A percentile compares a stretch with the other conserved stretches of the same genome.
Conservation (phyloP, 164 flowering plant species). For the Vitis rupestris region DNA sequence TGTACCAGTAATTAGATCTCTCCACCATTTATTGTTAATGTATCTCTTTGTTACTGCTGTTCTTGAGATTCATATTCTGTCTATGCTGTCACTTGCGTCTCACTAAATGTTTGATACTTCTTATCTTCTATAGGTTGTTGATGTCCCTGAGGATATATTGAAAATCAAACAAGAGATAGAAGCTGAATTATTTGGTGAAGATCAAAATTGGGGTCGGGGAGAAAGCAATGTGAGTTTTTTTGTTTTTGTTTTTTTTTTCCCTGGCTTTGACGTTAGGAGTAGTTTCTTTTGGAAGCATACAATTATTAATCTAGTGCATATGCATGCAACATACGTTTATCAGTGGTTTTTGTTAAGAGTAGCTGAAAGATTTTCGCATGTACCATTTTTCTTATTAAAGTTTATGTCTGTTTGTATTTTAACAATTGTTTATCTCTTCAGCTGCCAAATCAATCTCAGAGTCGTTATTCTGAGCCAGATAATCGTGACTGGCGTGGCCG, state of each 20-base stretch:
- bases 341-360: too few species aligned
- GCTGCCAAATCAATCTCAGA: constrained; percentile 50
- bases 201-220: constrained; percentile 69
- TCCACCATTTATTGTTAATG: too few species aligned
- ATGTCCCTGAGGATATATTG: constrained; percentile 60
- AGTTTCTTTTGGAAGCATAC: background rate
- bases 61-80: too few species aligned
- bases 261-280: background rate
- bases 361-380: too few species aligned
- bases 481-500: constrained; percentile 93
- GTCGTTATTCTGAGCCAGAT: constrained; percentile 80
- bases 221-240: constrained; percentile 57
- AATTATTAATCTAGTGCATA: too few species aligned
- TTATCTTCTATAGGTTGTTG: constrained; percentile 36
- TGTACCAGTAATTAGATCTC: too few species aligned
- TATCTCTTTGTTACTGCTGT: too few species aligned
- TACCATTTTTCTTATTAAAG: too few species aligned
- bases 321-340: too few species aligned
- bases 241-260: background rate
- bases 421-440: constrained; percentile 11
- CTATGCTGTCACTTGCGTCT: background rate
- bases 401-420: too few species aligned
- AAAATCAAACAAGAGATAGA: constrained; percentile 75
- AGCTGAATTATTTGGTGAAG: constrained; percentile 72
- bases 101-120: background rate